Evolutionary conservation across 352 stramenopile species (phyloP).

Genomic region (Globisporangium perplexum): DNA sequence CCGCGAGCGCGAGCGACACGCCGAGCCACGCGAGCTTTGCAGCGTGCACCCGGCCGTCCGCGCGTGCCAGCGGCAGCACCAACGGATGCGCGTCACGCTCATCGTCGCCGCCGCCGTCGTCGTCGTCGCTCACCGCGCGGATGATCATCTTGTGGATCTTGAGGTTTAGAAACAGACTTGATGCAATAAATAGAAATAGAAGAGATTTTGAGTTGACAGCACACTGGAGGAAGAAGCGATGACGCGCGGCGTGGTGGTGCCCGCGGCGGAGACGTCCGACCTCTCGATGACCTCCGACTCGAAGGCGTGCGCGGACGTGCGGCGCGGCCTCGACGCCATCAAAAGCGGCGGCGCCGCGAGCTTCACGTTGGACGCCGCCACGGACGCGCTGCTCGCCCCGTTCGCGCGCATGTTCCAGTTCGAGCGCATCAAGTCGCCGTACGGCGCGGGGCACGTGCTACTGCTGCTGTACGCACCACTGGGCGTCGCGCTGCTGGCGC

Average conservation of each 20-base stretch:
- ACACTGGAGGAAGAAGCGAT: neutral
- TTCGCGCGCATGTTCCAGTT: slow-evolving; percentile 68
- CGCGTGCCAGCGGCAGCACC: too few species aligned
- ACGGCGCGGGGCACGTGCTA: slow-evolving; percentile 31
- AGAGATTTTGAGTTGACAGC: too few species aligned
- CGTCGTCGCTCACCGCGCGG: slow-evolving; percentile 51
- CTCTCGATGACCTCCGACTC: slow-evolving; percentile 27
- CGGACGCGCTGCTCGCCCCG: slow-evolving; percentile 27
- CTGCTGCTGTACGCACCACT: slow-evolving; percentile 57
- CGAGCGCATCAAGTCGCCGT: slow-evolving; percentile 49
- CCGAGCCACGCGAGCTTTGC: slow-evolving; percentile 43
- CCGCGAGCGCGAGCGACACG: slow-evolving; percentile 26
- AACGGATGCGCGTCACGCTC: neutral
- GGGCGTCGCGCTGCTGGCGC: slow-evolving; percentile 35
- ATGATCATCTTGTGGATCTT: slow-evolving; percentile 60
- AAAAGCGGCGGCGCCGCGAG: slow-evolving; percentile 21
- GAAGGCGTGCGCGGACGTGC: slow-evolving; percentile 15
- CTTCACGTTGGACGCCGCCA: slow-evolving; percentile 19
- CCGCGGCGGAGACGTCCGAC: slow-evolving; percentile 12
- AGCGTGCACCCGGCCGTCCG: slow-evolving; percentile 1
- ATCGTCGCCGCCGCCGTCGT: slow-evolving; percentile 32
- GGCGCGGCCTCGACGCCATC: slow-evolving; percentile 24
- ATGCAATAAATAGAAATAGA: neutral
- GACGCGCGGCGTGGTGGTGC: slow-evolving; percentile 6
- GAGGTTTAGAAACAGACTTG: too few species aligned